Evolutionary conservation across 441 rosid genomes (phyloP), one percentile per base, ranked within the genome.

Genomic region (Populus hybrid): DNA sequence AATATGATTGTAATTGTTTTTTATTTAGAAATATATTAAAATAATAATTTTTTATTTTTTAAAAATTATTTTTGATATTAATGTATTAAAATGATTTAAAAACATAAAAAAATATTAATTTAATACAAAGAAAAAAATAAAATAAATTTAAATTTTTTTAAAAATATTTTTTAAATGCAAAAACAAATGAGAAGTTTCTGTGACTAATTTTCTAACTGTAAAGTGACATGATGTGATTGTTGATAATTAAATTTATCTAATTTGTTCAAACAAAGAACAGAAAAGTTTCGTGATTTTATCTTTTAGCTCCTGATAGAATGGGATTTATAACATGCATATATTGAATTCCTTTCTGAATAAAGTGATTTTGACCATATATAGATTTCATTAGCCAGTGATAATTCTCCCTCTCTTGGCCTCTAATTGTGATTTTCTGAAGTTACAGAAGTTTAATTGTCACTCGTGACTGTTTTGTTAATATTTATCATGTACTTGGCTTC

Each of bases 201-300:
- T 74, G 79, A 83, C 74, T 76, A 82, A 81, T 82, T 77, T 53
- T 81, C 76, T 84, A 87, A 86, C 83, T 79, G 75, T 80, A 69
- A 71, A 64, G 16, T 79, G 81, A 78, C 83, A 76, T 76, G 82
- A 84, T 83, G 79, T 82, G 87, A 85, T 80, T 33, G 74, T 77
- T 73, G 61, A 71, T 66, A 24, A 31, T 40, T 73, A 63, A 64
- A 33, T 65, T 42, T 68, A 59, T 66, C 59, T 64, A 40, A 73
- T 75, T 74, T n/a, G 66, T 78, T 78, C 76, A 45, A 74, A 79
- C 40, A 66, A 33, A 72, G 59, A 64, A 69, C 78, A 40, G 76
- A 12, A 65, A 14, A 50, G 56, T 65, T 28, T 65, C 18, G 0
- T 26, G 2, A 65, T 65, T 65, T 29, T 24, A 26, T 65, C 29